These are phyloP conservation scores for Macrocystidia cucumis DNA, from an alignment of 1,284 basidiomycete genomes.

Conservation along the genomic window DNA sequence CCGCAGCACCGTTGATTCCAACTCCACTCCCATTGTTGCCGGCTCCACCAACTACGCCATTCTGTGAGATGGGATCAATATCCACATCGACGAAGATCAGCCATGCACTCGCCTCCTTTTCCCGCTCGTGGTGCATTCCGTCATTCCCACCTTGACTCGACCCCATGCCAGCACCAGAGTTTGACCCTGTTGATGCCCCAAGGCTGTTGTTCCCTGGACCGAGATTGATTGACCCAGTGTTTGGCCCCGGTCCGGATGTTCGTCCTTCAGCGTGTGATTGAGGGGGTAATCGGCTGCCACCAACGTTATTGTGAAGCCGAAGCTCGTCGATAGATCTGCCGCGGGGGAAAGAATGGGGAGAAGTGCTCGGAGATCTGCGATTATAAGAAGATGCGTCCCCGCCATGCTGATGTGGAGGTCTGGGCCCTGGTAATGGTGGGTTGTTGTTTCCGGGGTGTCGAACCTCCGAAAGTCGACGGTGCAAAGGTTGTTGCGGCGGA, in stretches of 20 bases:
- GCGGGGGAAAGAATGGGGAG: slow-evolving; percentile 18
- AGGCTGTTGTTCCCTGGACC: no score
- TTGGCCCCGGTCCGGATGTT: not conserved
- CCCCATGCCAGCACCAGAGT: no score
- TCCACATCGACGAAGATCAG: slow-evolving; percentile 12
- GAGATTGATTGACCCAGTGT: no score
- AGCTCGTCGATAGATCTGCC: slow-evolving; percentile 25
- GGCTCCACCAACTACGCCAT: slow-evolving; percentile 10
- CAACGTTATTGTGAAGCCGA: slow-evolving; percentile 16
- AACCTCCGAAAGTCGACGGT: slow-evolving; percentile 13
- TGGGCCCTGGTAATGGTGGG: slow-evolving; percentile 14
- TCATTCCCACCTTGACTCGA: slow-evolving; percentile 18
- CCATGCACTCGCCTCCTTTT: slow-evolving; percentile 14
- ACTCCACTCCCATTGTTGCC: slow-evolving; percentile 9
- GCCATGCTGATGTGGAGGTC: slow-evolving; percentile 19
- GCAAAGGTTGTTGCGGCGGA: slow-evolving; percentile 17
- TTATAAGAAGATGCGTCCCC: slow-evolving; percentile 15
- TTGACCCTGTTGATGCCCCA: slow-evolving; percentile 9
- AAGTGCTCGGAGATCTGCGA: slow-evolving; percentile 20
- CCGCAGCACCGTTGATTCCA: no score
- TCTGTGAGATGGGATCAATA: slow-evolving; percentile 11
- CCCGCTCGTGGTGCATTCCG: slow-evolving; percentile 13
- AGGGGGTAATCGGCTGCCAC: slow-evolving; percentile 3
- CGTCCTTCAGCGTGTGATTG: not conserved
- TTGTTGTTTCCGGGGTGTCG: slow-evolving; percentile 2